Conservation (phyloP, 305 asterid genomes). For the Fraxinus floribunda region DNA sequence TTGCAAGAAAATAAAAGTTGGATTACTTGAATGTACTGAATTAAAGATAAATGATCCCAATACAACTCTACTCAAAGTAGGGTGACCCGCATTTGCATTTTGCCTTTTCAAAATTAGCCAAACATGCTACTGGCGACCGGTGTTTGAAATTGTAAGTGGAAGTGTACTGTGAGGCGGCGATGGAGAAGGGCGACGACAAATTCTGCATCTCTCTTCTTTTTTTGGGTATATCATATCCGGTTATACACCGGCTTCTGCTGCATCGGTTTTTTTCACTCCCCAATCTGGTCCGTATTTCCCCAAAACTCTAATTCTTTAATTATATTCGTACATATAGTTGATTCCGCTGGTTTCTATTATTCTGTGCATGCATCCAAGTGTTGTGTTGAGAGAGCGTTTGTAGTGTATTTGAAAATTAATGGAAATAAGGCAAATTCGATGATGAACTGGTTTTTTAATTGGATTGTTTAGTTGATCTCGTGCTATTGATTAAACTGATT, state of each 20-base stretch:
- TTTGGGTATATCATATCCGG: neutral
- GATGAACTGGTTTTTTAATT: neutral
- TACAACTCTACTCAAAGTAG: neutral
- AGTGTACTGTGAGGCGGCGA: neutral
- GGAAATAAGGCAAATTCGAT: neutral
- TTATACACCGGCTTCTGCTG: neutral
- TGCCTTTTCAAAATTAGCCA: neutral
- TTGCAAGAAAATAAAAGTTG: neutral
- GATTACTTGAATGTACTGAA: neutral
- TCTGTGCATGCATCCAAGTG: neutral
- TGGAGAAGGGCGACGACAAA: neutral
- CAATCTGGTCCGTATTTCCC: neutral
- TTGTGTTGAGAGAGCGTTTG: neutral
- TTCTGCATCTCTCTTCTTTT: neutral
- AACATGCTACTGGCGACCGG: neutral
- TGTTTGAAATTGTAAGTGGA: neutral
- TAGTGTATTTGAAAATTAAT: neutral
- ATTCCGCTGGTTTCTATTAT: neutral
- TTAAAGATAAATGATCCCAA: neutral
- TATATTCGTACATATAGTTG: neutral
- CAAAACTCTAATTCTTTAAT: neutral
- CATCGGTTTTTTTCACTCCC: neutral
- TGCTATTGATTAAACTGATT: neutral
- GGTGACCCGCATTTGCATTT: neutral
- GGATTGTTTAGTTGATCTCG: neutral